Percentiles rank a stretch among this genome's conserved stretches.
These are phyloP conservation scores for Camellia lanceoleosa DNA, from an alignment of 148 eudicot species.

Conservation along the genomic window DNA sequence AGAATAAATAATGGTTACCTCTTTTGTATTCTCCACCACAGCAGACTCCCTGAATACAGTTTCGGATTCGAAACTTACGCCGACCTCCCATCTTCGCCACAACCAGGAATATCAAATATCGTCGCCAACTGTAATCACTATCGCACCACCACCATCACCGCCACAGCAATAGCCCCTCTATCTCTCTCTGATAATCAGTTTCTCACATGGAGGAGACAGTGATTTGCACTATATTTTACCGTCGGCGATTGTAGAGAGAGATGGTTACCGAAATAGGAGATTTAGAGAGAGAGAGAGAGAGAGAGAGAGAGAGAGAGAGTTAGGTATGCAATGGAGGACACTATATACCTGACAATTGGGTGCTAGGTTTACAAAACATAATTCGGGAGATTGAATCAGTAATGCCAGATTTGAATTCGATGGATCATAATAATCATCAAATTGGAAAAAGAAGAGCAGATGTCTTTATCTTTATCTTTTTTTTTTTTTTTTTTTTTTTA, in stretches of 20 bases:
- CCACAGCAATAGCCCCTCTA: neutral
- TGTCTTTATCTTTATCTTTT: too few species aligned
- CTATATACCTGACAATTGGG: neutral
- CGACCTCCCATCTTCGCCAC: constrained; percentile 18
- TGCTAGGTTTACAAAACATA: neutral
- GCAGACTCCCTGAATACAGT: constrained; percentile 1
- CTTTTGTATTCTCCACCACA: constrained; percentile 17
- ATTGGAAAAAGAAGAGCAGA: too few species aligned
- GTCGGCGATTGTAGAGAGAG: too few species aligned
- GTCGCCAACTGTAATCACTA: neutral
- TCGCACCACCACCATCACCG: constrained; percentile 3
- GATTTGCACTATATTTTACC: too few species aligned
- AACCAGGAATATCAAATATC: neutral
- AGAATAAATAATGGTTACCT: neutral
- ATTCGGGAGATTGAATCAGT: too few species aligned
- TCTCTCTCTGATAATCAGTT: too few species aligned
- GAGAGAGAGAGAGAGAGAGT: neutral
- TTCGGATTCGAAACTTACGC: constrained; percentile 4
- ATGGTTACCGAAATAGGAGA: neutral
- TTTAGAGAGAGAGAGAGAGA: neutral
- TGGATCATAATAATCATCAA: too few species aligned
- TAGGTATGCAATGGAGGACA: neutral
- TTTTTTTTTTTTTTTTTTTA: too few species aligned
- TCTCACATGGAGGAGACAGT: too few species aligned
- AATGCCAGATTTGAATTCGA: too few species aligned